Conservation (phyloP, 306 rosid genomes). For the Mucuna pruriens region DNA sequence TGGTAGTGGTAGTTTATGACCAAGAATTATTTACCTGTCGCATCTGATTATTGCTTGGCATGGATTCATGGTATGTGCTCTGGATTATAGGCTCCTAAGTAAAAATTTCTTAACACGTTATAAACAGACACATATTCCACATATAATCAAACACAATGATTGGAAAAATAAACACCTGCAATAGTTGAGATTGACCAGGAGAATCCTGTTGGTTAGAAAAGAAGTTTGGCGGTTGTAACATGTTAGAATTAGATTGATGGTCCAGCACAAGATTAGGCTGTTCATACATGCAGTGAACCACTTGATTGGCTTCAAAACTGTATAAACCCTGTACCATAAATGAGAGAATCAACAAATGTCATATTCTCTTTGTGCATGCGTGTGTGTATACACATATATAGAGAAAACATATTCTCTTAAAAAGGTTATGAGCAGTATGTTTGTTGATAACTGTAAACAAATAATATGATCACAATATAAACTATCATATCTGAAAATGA, state of each 20-base stretch:
- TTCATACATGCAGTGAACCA: conserved; percentile 54
- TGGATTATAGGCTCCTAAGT: conserved; percentile 56
- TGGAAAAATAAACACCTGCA: conserved; percentile 51
- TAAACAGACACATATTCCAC: background rate
- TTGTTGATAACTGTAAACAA: background rate
- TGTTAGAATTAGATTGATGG: conserved; percentile 52
- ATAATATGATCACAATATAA: conserved; percentile 20
- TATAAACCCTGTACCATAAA: conserved; percentile 54
- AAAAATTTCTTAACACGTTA: conserved; percentile 35
- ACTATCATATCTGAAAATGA: conserved; percentile 12
- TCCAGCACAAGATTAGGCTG: conserved; percentile 51
- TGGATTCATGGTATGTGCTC: conserved; percentile 49
- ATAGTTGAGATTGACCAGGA: conserved; percentile 55
- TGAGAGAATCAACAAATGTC: conserved; percentile 33
- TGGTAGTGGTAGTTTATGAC: background rate
- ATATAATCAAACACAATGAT: background rate
- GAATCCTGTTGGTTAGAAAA: conserved; percentile 59
- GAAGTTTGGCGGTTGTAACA: conserved; percentile 50
- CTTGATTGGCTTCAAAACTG: conserved; percentile 57
- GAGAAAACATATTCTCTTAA: background rate
- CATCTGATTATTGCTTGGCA: conserved; percentile 52
- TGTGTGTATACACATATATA: background rate
- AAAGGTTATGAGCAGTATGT: background rate
- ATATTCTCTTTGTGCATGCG: background rate
- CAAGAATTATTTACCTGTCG: conserved; percentile 50